Evolutionary conservation across 176 grass and related monocot genomes (phyloP), one percentile per base, ranked within the genome.

Genomic region (Zoysia japonica): DNA sequence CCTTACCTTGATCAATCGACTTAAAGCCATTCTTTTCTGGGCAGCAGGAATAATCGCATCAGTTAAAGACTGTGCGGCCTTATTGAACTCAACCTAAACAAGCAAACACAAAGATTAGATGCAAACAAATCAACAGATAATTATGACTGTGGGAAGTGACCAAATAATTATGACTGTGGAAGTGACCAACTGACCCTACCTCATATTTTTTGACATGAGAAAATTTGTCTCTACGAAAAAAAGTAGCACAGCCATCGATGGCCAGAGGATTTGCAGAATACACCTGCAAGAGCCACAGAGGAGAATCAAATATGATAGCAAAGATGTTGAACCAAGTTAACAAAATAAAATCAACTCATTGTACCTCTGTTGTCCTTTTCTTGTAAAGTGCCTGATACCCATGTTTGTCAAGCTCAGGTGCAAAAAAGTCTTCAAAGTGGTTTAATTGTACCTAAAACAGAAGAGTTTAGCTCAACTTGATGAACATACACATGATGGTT

Each of bases 201-300:
- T 99, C 96, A 50, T 99, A 99, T 88, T 99, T 99, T 83, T 99
- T 99, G 60, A 99, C 96, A 86, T 99, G 96, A n/a, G 90, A 93
- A 90, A 99, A 99, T 75, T 87, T 91, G 65, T 99, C 96, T 76
- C 86, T 91, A n/a, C 96, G 96, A 57, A 99, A 99, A 93, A 99
- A 99, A 61, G 92, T 99, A 68, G 96, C 96, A 91, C 96, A 99
- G 0, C 92, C 96, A 65, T 99, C 92, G 46, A 99, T 81, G 4
- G 78, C 77, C 47, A 82, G 81, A 75, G 86, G 88, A 80, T 86
- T 90, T 84, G 92, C 93, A 47, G 67, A 77, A 67, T 93, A 99
- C 51, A 99, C 78, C 92, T 99, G 81, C 71, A 75, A 51, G 15
- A 84, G 47, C 14, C 69, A 67, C 38, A 19, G 52, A 85, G 50